Evolutionary conservation across 202 grass and related monocot genomes (phyloP), one percentile per base, ranked within the genome.

Genomic region (Cymbopogon flexuosus): DNA sequence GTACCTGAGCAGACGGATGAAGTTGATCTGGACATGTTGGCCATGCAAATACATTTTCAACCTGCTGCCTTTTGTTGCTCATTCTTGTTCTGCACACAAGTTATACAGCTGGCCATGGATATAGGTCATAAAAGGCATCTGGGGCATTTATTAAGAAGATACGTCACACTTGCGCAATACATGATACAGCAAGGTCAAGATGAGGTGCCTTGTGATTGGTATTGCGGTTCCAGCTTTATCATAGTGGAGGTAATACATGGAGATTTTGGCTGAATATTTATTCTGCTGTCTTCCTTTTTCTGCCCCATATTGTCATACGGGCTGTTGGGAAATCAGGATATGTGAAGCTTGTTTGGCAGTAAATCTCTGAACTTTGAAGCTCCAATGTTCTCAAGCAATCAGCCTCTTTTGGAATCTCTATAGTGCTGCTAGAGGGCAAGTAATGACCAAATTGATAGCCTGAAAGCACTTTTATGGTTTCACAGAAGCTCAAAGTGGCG

Each of bases 401-500:
- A 74, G 74, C 62, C 39, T 62, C 51, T 43, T 75, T 46, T 56
- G 52, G 16, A 64, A 45, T 34, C 5, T 24, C 15, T 27, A 52
- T 30, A 78, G 10, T 24, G 71, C 34, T 83, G 67, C 22, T 33
- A 75, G 33, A 29, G 12, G 47, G 51, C 47, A 19, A 14, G 35
- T 14, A 8, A 14, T 30, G 41, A 49, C 14, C 22, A 10, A 83
- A 49, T 19, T 23, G 4, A 83, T 57, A 54, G 42, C 41, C 19
- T 40, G 24, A 62, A 72, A 62, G 41, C 82, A 62, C 12, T 82
- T 82, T 19, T 74, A 81, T 86, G 73, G 52, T 70, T 67, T 81
- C 23, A 22, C 22, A 65, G 33, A 62, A 62, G 51, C 31, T 51
- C 61, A 79, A 79, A 79, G 33, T 86, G 33, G 68, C 6, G 60